Percentiles rank a stretch among this genome's conserved stretches.
Conservation (phyloP, 805 yeast genomes). For the Candida germanica region DNA sequence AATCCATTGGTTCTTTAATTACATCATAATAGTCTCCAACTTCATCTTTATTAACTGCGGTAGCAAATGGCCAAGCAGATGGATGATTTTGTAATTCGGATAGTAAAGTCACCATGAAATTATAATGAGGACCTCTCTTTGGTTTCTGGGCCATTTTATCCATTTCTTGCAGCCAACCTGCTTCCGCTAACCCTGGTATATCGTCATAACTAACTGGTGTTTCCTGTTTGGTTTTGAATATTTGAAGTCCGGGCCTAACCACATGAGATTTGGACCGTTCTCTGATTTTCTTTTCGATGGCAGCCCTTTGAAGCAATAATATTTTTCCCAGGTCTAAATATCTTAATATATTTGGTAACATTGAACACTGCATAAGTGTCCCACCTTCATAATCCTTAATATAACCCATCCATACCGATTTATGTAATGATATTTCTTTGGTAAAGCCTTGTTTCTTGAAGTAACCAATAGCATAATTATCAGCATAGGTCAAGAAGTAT, state of each 20-base stretch:
- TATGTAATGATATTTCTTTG: slow-evolving; percentile 85
- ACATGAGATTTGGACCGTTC: slow-evolving; percentile 75
- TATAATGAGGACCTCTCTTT: slow-evolving; percentile 90
- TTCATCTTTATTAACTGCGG: slow-evolving; percentile 89
- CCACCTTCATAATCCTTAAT: slow-evolving; percentile 99
- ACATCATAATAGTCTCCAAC: slow-evolving; percentile 96
- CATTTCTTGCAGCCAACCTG: slow-evolving; percentile 99
- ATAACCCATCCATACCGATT: slow-evolving; percentile 94
- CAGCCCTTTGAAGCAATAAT: slow-evolving; percentile 83
- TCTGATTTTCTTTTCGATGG: slow-evolving; percentile 79
- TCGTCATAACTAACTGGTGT: slow-evolving; percentile 60
- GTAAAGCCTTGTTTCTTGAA: slow-evolving; percentile 98
- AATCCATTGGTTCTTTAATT: slow-evolving; percentile 97
- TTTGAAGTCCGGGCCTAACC: slow-evolving; percentile 75
- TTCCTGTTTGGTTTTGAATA: slow-evolving; percentile 54
- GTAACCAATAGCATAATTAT: slow-evolving; percentile 97
- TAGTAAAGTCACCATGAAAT: slow-evolving; percentile 83
- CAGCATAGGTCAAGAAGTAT: slow-evolving; percentile 56
- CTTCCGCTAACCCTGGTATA: slow-evolving; percentile 88
- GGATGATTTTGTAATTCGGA: slow-evolving; percentile 92
- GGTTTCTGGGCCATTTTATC: slow-evolving; percentile 95
- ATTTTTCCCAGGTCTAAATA: slow-evolving; percentile 88
- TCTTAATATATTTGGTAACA: slow-evolving; percentile 78
- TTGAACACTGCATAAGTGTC: slow-evolving; percentile 94
- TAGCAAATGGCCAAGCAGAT: slow-evolving; percentile 96